Percentiles rank a stretch among this genome's conserved stretches.
Evolutionary conservation across 345 rosid species (phyloP).

Genomic region (Linum lewisii): DNA sequence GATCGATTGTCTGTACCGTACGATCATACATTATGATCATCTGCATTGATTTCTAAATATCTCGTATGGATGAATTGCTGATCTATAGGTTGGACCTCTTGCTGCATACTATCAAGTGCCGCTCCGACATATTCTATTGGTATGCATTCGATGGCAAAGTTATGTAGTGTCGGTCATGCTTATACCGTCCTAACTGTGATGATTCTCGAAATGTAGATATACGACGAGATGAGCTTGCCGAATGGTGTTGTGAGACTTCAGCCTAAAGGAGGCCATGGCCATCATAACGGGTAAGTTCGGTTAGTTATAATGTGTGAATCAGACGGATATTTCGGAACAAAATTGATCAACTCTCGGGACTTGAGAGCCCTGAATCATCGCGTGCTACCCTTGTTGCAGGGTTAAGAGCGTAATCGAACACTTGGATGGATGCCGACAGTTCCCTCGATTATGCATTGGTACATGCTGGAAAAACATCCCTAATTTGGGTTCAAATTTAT

Average conservation of each 20-base stretch:
- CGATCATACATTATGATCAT: too few relatives aligned
- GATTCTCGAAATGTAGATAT: constrained; percentile 32
- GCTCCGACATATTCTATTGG: constrained; percentile 74
- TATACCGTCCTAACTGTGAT: background rate
- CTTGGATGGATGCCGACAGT: constrained; percentile 59
- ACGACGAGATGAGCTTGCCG: constrained; percentile 88
- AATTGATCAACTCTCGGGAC: too few relatives aligned
- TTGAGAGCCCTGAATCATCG: too few relatives aligned
- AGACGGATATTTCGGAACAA: too few relatives aligned
- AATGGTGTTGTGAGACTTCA: constrained; percentile 79
- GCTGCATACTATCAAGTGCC: constrained; percentile 90
- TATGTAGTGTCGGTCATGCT: background rate
- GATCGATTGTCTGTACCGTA: background rate
- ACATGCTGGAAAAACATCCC: background rate
- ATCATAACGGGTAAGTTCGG: constrained; percentile 91
- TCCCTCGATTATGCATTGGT: constrained; percentile 82
- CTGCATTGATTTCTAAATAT: too few relatives aligned
- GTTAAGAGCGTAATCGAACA: constrained; percentile 68
- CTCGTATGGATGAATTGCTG: background rate
- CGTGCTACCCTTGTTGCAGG: constrained; percentile 30
- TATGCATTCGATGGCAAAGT: constrained; percentile 13
- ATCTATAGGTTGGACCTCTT: constrained; percentile 75
- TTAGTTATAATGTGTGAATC: constrained; percentile 18
- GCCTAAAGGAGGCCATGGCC: constrained; percentile 85
- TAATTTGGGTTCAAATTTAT: background rate